Conservation (phyloP, 1,284 basidiomycete genomes). For the Ceraceosorus bombacis region DNA sequence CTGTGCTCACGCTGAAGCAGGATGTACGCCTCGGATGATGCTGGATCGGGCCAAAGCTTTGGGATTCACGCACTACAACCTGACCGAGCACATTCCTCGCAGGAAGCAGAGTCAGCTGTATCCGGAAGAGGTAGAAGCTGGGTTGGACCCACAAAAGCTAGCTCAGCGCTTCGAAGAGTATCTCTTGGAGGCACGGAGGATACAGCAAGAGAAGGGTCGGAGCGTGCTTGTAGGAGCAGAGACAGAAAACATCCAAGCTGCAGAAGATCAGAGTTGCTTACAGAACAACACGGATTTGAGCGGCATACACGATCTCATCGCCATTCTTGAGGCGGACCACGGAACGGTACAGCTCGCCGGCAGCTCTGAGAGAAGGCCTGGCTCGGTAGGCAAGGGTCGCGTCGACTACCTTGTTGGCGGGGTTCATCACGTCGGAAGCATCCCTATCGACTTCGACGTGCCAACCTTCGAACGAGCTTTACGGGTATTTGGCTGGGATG, state of each 20-base stretch:
- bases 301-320: constrained; percentile 44
- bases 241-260: constrained; percentile 73
- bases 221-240: constrained; percentile 81
- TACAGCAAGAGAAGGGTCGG: constrained; percentile 58
- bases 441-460: constrained; percentile 88
- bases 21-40: constrained; percentile 50
- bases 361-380: background rate
- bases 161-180: constrained; percentile 62
- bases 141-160: constrained; percentile 54
- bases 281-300: constrained; percentile 50
- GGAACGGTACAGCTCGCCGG: background rate
- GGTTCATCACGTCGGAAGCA: constrained; percentile 77
- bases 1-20: constrained; percentile 70
- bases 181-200: constrained; percentile 62
- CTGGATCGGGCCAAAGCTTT: constrained; percentile 68
- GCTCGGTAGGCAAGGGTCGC: constrained; percentile 14
- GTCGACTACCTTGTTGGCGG: constrained; percentile 90
- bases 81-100: constrained; percentile 91
- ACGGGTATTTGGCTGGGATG: constrained; percentile 7
- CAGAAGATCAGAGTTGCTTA: background rate
- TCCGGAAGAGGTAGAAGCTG: constrained; percentile 67
- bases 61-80: constrained; percentile 73
- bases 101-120: constrained; percentile 75
- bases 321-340: background rate
- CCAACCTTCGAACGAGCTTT: constrained; percentile 62